phyloP scores from a whole-genome alignment of 148 eudicot genomes.

The Selenicereus undatus region DNA sequence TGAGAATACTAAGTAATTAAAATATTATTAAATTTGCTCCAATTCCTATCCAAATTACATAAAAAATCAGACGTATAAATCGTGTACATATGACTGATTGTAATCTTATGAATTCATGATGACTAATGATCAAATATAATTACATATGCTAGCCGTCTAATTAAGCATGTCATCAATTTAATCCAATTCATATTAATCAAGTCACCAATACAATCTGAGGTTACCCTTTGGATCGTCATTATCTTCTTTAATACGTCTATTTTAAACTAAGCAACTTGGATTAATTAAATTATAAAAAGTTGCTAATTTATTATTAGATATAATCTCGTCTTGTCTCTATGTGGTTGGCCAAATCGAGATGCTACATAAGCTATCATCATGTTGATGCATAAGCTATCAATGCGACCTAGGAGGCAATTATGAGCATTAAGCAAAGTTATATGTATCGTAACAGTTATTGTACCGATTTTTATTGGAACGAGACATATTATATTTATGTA shows the following conservation, averaged over 20 bases:
- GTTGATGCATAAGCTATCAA: constrained; percentile 19
- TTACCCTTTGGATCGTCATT: background rate
- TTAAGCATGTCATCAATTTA: constrained; percentile 5
- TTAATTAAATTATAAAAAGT: background rate
- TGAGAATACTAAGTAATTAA: too few relatives aligned
- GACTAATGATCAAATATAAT: background rate
- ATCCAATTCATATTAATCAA: background rate
- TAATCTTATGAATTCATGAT: too few relatives aligned
- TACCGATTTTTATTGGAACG: too few relatives aligned
- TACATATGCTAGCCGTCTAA: background rate
- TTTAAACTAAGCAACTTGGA: background rate
- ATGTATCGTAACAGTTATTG: too few relatives aligned
- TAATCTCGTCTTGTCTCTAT: background rate
- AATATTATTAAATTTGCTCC: too few relatives aligned
- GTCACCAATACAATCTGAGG: too few relatives aligned
- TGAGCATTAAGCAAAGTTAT: background rate
- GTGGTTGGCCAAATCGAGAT: constrained; percentile 8
- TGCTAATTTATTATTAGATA: background rate
- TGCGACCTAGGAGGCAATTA: background rate
- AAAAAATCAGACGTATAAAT: too few relatives aligned
- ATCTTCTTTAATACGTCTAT: background rate
- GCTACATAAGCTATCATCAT: constrained; percentile 21
- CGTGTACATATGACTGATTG: background rate
- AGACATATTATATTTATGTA: too few relatives aligned
- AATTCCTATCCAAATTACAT: too few relatives aligned